phyloP scores from a whole-genome alignment of 2,329 filamentous ascomycete genomes.

The Botryotinia narcissicola region DNA sequence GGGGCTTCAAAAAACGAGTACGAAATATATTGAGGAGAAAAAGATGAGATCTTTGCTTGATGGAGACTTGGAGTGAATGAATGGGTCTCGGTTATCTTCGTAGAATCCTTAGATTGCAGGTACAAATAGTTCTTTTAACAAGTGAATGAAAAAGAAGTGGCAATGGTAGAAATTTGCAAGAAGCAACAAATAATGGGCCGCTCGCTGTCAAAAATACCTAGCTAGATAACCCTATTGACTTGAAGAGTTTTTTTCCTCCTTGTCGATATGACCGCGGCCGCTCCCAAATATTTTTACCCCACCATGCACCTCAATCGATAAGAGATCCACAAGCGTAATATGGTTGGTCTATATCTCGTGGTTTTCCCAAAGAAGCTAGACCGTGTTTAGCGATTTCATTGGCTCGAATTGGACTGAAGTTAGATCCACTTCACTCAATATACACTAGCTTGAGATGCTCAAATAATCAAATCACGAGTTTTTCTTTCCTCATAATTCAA shows the following conservation, averaged over 20 bases:
- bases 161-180: not conserved
- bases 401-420: not conserved
- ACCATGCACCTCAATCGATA: not conserved
- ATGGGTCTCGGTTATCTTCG: not conserved
- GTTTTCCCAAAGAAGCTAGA: not conserved
- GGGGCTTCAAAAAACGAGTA: not conserved
- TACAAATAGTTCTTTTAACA: not conserved
- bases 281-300: conserved; percentile 7
- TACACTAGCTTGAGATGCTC: not conserved
- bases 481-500: not conserved
- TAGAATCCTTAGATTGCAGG: not conserved
- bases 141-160: not conserved
- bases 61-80: not conserved
- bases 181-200: not conserved
- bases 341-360: not conserved
- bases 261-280: not conserved
- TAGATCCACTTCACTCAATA: not conserved
- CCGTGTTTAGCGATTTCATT: not conserved
- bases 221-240: not conserved
- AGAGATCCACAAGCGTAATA: not conserved
- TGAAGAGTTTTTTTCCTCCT: conserved; percentile 2
- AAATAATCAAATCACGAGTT: not conserved
- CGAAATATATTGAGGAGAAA: not conserved
- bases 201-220: not conserved
- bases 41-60: not conserved